These are phyloP conservation scores for Orbilia oligospora DNA, from an alignment of 2,329 filamentous ascomycete species.

Conservation along the genomic window DNA sequence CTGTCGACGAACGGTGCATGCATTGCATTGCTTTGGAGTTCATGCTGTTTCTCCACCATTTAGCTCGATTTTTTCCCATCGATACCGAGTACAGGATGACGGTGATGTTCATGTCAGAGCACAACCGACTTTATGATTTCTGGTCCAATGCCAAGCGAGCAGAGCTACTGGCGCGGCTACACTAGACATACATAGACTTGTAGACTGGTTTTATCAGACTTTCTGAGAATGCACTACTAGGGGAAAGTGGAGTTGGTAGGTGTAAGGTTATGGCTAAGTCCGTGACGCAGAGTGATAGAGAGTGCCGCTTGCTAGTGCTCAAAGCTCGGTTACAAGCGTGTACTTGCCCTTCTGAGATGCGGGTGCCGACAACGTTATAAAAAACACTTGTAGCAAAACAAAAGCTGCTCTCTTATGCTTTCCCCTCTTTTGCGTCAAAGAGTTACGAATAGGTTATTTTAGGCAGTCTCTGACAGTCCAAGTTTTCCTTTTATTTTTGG, in stretches of 20 bases:
- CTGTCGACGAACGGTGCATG: slow-evolving; percentile 34
- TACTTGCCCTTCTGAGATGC: slow-evolving; percentile 43
- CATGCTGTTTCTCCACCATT: slow-evolving; percentile 13
- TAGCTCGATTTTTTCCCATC: slow-evolving; percentile 4
- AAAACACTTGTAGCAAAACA: slow-evolving; percentile 39
- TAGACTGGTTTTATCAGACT: slow-evolving; percentile 21
- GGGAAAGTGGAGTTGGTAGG: slow-evolving; percentile 52
- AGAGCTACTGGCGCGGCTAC: slow-evolving; percentile 27
- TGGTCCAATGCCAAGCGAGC: slow-evolving; percentile 27
- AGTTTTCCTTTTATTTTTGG: slow-evolving; percentile 29
- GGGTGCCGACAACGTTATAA: slow-evolving; percentile 46
- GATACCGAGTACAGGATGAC: background rate
- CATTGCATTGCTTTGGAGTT: slow-evolving; percentile 25
- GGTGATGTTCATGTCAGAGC: slow-evolving; percentile 31
- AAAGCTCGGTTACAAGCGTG: slow-evolving; percentile 51
- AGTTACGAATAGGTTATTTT: slow-evolving; percentile 36
- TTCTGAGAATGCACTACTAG: slow-evolving; percentile 27
- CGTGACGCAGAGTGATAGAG: slow-evolving; percentile 48
- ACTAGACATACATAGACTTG: slow-evolving; percentile 28
- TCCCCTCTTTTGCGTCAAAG: slow-evolving; percentile 18
- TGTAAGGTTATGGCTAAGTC: slow-evolving; percentile 47
- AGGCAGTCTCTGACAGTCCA: slow-evolving; percentile 18
- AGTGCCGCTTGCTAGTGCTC: slow-evolving; percentile 54
- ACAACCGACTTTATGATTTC: slow-evolving; percentile 20
- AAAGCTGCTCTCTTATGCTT: slow-evolving; percentile 31